Base-by-base conservation (phyloP, 148 eudicot species). In the Rhododendron ovatum region DNA sequence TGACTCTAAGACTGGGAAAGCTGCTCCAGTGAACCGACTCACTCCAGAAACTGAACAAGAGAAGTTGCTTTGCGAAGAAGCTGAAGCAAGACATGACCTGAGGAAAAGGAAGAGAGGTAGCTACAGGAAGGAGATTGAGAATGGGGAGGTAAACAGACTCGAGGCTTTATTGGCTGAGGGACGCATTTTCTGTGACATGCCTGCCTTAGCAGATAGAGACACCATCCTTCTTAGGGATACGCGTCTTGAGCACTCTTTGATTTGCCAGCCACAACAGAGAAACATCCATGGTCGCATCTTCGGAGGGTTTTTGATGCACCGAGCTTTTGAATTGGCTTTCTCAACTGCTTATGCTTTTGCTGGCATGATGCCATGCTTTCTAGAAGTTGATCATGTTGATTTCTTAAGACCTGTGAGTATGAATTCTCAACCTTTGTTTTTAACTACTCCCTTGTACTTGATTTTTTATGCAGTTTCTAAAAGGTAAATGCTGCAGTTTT, bases 201-300 rank as follows among this genome's bases (percentile, higher is more conserved):
- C 99, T 17, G 99, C 99, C 15, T 91, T 97, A 87, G 98, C 99
- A 45, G 98, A 97, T 90, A 92, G 99, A 89, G 91, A 97, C 86
- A 94, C 96, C 93, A 97, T 97, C 86, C 98, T 97, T 86, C 90
- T 97, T 73, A 92, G 93, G 82, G 98, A 97, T 87, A 97, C 99
- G 4, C 93, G 95, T 28, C 93, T 93, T 67, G 98, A 96, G 78
- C 94, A 97, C 90, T 95, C 98, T 51, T 85, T 97, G 89, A 94
- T 97, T 83, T 97, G 98, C 88, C 98, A 97, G 84, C 99, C 99
- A 81, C 98, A 97, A 84, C 98, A 97, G 86, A 93, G 99, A 91
- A 97, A 97, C 84, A 93, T 95, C 69, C 99, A 97, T 87, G 99
- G 99, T 55, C 91, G 99, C 71, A 97, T 97, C 55, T 97, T 97